Evolutionary conservation across 495 filamentous ascomycete species (phyloP).

Genomic region (Penicillium parvum): DNA sequence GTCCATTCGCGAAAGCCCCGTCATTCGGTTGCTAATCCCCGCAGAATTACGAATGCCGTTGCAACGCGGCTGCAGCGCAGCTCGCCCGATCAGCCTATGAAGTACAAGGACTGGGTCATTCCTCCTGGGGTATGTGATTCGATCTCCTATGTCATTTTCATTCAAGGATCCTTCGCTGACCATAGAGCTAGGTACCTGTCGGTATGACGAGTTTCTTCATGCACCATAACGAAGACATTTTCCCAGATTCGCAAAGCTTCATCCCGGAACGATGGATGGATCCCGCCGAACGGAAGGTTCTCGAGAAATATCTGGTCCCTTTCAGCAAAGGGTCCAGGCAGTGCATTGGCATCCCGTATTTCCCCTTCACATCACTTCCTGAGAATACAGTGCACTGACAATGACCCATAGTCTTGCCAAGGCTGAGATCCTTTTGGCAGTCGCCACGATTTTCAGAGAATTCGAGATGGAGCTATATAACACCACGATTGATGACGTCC

Average conservation of each 20-base stretch:
- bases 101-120: conserved; percentile 42
- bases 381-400: not conserved
- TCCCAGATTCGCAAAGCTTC: conserved; percentile 38
- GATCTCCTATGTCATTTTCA: not conserved
- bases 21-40: too few species aligned
- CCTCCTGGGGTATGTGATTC: conserved; percentile 31
- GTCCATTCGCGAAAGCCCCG: too few species aligned
- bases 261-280: conserved; percentile 43
- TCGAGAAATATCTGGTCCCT: conserved; percentile 43
- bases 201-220: conserved; percentile 39
- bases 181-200: conserved; percentile 27
- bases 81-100: conserved; percentile 29
- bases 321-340: conserved; percentile 46
- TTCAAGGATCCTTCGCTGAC: not conserved
- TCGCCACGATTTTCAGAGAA: conserved; percentile 23
- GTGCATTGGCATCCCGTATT: conserved; percentile 49
- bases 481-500: conserved; percentile 32
- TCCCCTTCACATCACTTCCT: not conserved
- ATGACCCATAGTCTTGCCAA: conserved; percentile 24
- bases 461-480: conserved; percentile 36
- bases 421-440: conserved; percentile 30
- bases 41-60: conserved; percentile 28
- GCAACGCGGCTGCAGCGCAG: conserved; percentile 33
- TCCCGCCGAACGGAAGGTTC: conserved; percentile 21
- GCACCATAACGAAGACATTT: conserved; percentile 38